Conservation (phyloP, 2,329 filamentous ascomycete genomes). For the Lojkania enalia region DNA sequence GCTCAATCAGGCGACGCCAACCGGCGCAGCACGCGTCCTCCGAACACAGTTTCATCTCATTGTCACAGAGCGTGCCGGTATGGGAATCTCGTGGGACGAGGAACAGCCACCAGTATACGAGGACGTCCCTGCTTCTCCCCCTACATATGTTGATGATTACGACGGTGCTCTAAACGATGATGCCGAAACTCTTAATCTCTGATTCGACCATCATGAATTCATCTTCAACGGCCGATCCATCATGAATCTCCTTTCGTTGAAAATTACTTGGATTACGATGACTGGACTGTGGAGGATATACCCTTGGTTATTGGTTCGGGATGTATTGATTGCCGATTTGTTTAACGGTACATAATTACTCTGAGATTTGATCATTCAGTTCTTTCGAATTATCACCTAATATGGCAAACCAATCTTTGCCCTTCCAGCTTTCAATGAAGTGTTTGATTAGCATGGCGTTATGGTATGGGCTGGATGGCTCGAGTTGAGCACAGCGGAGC, state of each 20-base stretch:
- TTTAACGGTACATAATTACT: too few relatives aligned
- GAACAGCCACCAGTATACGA: slow-evolving; percentile 93
- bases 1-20: slow-evolving; percentile 76
- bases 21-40: slow-evolving; percentile 85
- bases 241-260: slow-evolving; percentile 4
- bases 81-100: slow-evolving; percentile 96
- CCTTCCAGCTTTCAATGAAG: too few relatives aligned
- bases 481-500: neutral
- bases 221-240: neutral
- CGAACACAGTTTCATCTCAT: slow-evolving; percentile 86
- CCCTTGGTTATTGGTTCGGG: too few relatives aligned
- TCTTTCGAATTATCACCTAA: too few relatives aligned
- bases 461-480: neutral
- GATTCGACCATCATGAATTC: neutral
- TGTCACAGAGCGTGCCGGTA: slow-evolving; percentile 79
- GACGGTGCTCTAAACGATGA: slow-evolving; percentile 23
- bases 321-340: too few relatives aligned
- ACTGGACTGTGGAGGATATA: slow-evolving; percentile 18
- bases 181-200: slow-evolving; percentile 7
- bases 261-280: neutral
- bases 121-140: slow-evolving; percentile 86
- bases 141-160: slow-evolving; percentile 50
- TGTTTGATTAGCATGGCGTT: slow-evolving; percentile 1
- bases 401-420: too few relatives aligned
- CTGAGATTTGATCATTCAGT: too few relatives aligned